A percentile compares a stretch with the other conserved stretches of the same genome.
Conservation (phyloP, 163 green algal species). For the Coccomyxa subellipsoidea region DNA sequence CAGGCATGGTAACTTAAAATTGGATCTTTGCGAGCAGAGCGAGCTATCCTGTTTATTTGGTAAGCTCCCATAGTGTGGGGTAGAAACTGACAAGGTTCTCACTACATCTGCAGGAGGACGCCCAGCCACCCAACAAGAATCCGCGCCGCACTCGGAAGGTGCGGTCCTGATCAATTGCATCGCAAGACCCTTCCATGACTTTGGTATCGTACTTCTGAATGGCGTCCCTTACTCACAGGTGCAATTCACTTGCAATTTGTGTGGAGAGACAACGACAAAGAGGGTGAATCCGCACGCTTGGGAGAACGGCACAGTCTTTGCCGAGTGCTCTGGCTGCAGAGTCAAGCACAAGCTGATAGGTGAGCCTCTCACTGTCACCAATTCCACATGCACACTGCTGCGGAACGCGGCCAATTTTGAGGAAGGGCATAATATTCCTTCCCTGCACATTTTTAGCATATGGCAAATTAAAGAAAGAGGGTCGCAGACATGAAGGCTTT, state of each 20-base stretch:
- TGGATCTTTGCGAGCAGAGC: background rate
- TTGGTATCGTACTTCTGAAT: no score
- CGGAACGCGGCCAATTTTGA: no score
- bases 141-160: background rate
- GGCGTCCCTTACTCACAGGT: constrained; percentile 20
- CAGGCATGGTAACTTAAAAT: background rate
- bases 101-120: background rate
- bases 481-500: background rate
- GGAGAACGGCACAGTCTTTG: constrained; percentile 40
- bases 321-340: constrained; percentile 30
- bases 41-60: background rate
- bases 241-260: constrained; percentile 50
- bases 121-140: background rate
- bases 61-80: background rate
- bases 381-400: no score
- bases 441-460: background rate
- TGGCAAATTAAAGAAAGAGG: background rate
- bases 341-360: constrained; percentile 49
- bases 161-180: background rate
- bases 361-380: background rate
- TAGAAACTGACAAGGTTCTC: background rate
- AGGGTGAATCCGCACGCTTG: constrained; percentile 47
- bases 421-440: background rate
- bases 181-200: no score
- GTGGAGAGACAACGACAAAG: constrained; percentile 33